Evolutionary conservation across 2,329 filamentous ascomycete genomes (phyloP), one percentile per base, ranked within the genome.

Genomic region (Trichoderma pleuroti): DNA sequence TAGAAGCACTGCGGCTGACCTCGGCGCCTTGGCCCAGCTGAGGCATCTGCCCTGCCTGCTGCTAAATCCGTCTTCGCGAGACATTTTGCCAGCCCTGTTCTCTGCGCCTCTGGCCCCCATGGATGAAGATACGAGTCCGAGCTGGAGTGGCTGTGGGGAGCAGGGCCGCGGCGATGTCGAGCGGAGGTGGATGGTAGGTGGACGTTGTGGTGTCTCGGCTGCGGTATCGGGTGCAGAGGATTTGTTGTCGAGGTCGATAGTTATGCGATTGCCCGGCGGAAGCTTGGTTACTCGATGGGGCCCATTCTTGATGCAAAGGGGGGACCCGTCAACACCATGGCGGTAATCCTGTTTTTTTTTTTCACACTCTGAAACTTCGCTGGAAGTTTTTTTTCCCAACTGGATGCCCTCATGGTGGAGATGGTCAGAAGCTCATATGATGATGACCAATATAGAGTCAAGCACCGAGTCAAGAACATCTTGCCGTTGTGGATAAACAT

Each of bases 301-400:
- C 95, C 98, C 94, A 98, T 97, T 98, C 93, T 98, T 92, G 95
- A 94, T 88, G 92, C 94, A 94, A 97, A 93, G 92, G 92, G 92
- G 84, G 84, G 82, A n/a, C 52, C 74, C 70, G 67, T 73, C 71
- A 69, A 71, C 57, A 36, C 74, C 57, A 60, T 61, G 75, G 73
- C 71, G 75, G 75, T 72, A 74, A 75, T 76, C 72, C 74, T 42
- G 39, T n/a, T 72, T 76, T 65, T 72, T 73, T 76, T 77, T 77
- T 77, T 77, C 75, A 77, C 76, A 79, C 77, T 81, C 80, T 82
- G 75, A 76, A 60, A 76, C 79, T 81, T 84, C 82, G 73, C 73
- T 74, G 82, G 83, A 82, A 80, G 81, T 80, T 80, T 80, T 77
- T 76, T 79, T 54, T 39, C 68, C 39, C n/a, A n/a, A 49, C 46